phyloP scores from a whole-genome alignment of 2,329 filamentous ascomycete species.

The Arachnomyces sp. region DNA sequence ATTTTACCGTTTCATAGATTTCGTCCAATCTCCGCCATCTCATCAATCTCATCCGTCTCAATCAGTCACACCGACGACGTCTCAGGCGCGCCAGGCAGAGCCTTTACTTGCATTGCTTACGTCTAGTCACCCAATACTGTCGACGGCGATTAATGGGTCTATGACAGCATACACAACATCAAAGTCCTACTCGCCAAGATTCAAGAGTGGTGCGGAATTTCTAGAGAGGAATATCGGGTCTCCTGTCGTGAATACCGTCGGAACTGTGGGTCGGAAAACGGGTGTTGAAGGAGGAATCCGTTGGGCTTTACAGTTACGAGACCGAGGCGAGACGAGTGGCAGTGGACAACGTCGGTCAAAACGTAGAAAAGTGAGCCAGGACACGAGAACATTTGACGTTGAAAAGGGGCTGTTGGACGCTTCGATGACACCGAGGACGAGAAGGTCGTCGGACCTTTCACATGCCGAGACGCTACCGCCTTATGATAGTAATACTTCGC shows the following conservation, averaged over 20 bases:
- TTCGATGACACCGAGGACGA: slow-evolving; percentile 20
- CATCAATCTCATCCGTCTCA: slow-evolving; percentile 24
- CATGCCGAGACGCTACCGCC: slow-evolving; percentile 70
- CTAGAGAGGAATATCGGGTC: slow-evolving; percentile 78
- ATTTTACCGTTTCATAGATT: slow-evolving; percentile 44
- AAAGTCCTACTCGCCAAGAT: slow-evolving; percentile 83
- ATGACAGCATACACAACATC: slow-evolving; percentile 77
- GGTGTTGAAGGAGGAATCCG: slow-evolving; percentile 82
- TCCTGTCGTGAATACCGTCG: slow-evolving; percentile 78
- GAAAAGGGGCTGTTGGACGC: slow-evolving; percentile 33
- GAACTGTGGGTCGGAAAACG: slow-evolving; percentile 72
- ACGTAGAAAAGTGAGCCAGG: slow-evolving; percentile 37
- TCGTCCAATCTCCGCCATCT: slow-evolving; percentile 55
- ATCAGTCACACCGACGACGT: slow-evolving; percentile 25
- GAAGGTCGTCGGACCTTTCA: slow-evolving; percentile 58
- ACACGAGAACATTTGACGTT: slow-evolving; percentile 32
- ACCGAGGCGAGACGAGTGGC: slow-evolving; percentile 1
- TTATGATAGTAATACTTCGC: slow-evolving; percentile 71
- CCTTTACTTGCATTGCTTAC: slow-evolving; percentile 80
- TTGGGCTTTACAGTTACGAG: slow-evolving; percentile 60
- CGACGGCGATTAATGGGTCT: slow-evolving; percentile 75
- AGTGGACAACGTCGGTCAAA: slow-evolving; percentile 26
- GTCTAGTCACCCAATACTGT: slow-evolving; percentile 78
- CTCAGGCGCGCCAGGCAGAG: slow-evolving; percentile 54
- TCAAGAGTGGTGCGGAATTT: slow-evolving; percentile 84